These are phyloP conservation scores for Epichloe brachyelytri DNA, from an alignment of 2,329 filamentous ascomycete species.

Conservation along the genomic window DNA sequence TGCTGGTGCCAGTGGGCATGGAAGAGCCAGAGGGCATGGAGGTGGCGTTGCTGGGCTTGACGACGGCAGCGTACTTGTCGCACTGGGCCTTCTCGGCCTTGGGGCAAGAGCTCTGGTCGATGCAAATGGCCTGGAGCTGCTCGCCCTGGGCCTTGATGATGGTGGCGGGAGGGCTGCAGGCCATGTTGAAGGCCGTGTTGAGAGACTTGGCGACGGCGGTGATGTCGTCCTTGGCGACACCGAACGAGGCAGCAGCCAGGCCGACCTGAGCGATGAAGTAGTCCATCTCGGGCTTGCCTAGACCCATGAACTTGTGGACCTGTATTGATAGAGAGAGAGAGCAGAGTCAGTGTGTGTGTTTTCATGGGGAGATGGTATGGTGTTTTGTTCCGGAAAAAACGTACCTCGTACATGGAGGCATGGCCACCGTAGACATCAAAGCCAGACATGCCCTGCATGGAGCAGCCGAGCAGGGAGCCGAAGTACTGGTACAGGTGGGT, in stretches of 20 bases:
- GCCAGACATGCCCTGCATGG: constrained; percentile 32
- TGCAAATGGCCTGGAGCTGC: constrained; percentile 44
- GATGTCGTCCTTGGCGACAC: constrained; percentile 41
- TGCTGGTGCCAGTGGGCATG: background rate
- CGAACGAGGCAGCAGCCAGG: constrained; percentile 42
- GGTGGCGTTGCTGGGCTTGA: constrained; percentile 11
- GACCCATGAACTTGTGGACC: constrained; percentile 48
- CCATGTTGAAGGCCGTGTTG: constrained; percentile 35
- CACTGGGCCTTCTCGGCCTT: constrained; percentile 33
- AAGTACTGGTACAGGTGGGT: constrained; percentile 52
- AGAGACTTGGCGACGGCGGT: constrained; percentile 34
- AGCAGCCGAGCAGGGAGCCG: constrained; percentile 43
- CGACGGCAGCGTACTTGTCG: constrained; percentile 24
- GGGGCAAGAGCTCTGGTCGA: constrained; percentile 30
- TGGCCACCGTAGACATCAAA: constrained; percentile 36
- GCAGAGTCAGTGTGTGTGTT: background rate
- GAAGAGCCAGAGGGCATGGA: constrained; percentile 6
- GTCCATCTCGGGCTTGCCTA: constrained; percentile 34
- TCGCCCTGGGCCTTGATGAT: constrained; percentile 31
- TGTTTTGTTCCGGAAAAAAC: background rate
- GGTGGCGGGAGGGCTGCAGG: constrained; percentile 33
- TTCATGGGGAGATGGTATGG: no score
- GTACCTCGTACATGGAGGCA: constrained; percentile 29
- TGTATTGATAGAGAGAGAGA: constrained; percentile 7
- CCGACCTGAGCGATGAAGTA: constrained; percentile 50